Evolutionary conservation across 768 basidiomycete species (phyloP), one percentile per base, ranked within the genome.

Genomic region (Mrakia gelida): DNA sequence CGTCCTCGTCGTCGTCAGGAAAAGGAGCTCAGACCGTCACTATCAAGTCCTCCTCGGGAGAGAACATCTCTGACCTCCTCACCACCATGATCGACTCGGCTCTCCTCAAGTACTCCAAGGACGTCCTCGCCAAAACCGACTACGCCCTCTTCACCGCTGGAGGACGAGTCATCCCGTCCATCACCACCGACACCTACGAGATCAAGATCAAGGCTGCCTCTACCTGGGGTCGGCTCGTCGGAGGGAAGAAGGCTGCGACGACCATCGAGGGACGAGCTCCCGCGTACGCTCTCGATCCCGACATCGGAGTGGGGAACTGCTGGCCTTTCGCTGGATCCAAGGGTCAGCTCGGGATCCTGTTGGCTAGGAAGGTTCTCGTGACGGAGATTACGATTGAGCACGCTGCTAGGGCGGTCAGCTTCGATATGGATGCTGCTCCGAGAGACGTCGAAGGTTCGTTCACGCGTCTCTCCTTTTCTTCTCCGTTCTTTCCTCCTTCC

Each of bases 141-240:
- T 95, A 89, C 82, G 96, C 97, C 0, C 86, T 94, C 7, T 90
- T 91, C 83, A 92, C 93, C 21, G 89, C 89, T 9, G 96, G 96
- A 3, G 96, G 89, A 2, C 86, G 89, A 0, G 86, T 94, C 79
- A 90, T 97, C 65, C 94, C 94, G 0, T 88, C 88, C 2, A 88
- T 96, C 79, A 98, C 96, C 0, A 91, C 91, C 61, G 86, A 88
- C n/a, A 92, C 93, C 9, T 88, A 91, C 76, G 90, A 92, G 81
- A 84, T 93, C 76, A 56, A 71, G 43, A 41, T 43, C 1, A 52
- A 52, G 49, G 30, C 72, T 54, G n/a, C 71, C 43, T 26, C 59
- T 18, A 34, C 56, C 43, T 75, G 61, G 74, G 71, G 71, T n/a
- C 65, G 32, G 26, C 23, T 54, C 41, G 30, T 61, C 43, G 56